Percentiles rank a stretch among this genome's conserved stretches.
Evolutionary conservation across 2,329 filamentous ascomycete genomes (phyloP).

Genomic region (Pezicula radicicola): DNA sequence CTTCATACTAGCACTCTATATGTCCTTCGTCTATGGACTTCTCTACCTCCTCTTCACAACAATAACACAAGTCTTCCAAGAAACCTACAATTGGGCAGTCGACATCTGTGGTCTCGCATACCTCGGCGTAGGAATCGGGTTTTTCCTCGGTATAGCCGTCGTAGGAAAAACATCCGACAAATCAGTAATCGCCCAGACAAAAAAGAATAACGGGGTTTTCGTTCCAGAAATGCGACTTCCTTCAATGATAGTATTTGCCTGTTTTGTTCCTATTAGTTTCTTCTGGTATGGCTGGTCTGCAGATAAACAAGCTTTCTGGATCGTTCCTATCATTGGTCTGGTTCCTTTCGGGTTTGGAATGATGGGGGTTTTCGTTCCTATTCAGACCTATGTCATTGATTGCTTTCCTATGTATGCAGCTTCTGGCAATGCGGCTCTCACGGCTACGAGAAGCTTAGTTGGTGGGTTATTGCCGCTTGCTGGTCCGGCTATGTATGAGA

Average conservation of each 20-base stretch:
- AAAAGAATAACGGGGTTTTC: conserved; percentile 31
- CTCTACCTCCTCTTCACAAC: conserved; percentile 50
- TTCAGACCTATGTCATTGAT: conserved; percentile 45
- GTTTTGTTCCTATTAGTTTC: conserved; percentile 38
- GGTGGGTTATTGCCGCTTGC: conserved; percentile 49
- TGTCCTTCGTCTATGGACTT: conserved; percentile 47
- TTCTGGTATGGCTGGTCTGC: conserved; percentile 49
- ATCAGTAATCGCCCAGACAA: conserved; percentile 40
- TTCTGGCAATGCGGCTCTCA: conserved; percentile 34
- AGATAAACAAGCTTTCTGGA: conserved; percentile 35
- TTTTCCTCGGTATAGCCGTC: conserved; percentile 32
- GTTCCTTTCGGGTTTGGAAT: conserved; percentile 40
- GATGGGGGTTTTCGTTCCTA: conserved; percentile 37
- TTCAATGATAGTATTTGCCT: conserved; percentile 37
- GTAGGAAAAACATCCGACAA: conserved; percentile 40
- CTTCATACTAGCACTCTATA: conserved; percentile 41
- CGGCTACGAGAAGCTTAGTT: conserved; percentile 38
- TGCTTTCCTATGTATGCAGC: conserved; percentile 36
- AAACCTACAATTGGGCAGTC: conserved; percentile 35
- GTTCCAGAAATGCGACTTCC: conserved; percentile 38
- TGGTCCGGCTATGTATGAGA: conserved; percentile 40
- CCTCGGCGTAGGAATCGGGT: conserved; percentile 38
- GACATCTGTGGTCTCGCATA: conserved; percentile 40
- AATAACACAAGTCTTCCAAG: conserved; percentile 44
- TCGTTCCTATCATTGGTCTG: conserved; percentile 37